Evolutionary conservation across 2,329 filamentous ascomycete species (phyloP), one percentile per base, ranked within the genome.

Genomic region (Coniosporium tulheliwenetii): DNA sequence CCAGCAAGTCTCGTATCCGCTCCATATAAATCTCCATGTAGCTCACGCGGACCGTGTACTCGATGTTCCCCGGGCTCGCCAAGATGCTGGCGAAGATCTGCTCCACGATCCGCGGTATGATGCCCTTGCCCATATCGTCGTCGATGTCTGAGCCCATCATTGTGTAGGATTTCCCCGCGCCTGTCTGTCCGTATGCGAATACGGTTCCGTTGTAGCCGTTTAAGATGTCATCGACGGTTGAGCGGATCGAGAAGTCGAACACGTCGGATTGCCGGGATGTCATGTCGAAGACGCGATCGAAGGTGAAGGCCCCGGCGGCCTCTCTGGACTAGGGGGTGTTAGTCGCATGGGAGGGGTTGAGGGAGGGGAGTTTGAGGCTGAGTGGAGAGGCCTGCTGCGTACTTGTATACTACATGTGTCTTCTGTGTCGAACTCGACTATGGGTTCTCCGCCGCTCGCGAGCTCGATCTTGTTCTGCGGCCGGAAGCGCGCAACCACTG

Each of bases 11-110:
- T 54, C 89, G 78, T 60, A 98, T 96, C 51, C 83, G 79, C 67
- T 98, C 91, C 91, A 96, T 98, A 69, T 98, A 98, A 48, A 98
- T 96, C 64, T 98, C 91, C 87, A 98, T 95, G 64, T 96, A 96
- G 62, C 86, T 94, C 56, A 96, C 89, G 42, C 87, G 79, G 40
- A 98, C 89, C n/a, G 87, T 96, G 63, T 96, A 96, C 64, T 96
- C 91, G 59, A 96, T 95, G 50, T 85, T 93, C 53, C 79, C 79
- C 36, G 89, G 85, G 52, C 86, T 94, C 15, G 83, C 78, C 64
- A 95, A 72, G 60, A 96, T 96, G 64, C 84, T 93, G 52, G 83
- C 80, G 60, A 96, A 96, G 58, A 96, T 95, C 66, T 96, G 89
- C 64, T 96, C 85, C 50, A 95, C 81, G 51, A 96, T 96, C 54